These are phyloP conservation scores for Wallacemonas rigidus DNA, from an alignment of 208 protist species.

Conservation along the genomic window DNA sequence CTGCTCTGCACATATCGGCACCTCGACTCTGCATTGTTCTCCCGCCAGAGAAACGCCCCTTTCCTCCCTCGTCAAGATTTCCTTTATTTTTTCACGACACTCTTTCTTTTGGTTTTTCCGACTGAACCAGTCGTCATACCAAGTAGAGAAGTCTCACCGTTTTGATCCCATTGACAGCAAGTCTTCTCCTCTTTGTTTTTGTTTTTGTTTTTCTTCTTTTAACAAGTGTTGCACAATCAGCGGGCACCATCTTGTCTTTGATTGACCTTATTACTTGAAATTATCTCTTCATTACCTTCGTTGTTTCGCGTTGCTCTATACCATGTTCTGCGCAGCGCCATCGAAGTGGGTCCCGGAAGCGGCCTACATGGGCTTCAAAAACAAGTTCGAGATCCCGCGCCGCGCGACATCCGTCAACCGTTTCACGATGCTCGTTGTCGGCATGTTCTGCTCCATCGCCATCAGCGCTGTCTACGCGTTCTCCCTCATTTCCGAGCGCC, in stretches of 20 bases:
- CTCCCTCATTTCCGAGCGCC: conserved; percentile 44
- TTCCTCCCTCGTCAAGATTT: background rate
- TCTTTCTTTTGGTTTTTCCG: background rate
- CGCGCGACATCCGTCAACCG: conserved; percentile 27
- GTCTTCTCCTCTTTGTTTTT: conserved; percentile 6
- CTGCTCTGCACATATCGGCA: no score
- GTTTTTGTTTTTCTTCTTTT: background rate
- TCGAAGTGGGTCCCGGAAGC: conserved; percentile 21
- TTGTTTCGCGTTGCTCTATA: background rate
- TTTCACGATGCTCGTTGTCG: conserved; percentile 39
- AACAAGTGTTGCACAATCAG: no score
- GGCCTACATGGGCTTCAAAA: conserved; percentile 31
- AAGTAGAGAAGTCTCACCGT: no score
- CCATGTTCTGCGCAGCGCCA: conserved; percentile 7
- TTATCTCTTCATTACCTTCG: background rate
- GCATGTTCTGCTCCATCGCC: conserved; percentile 55
- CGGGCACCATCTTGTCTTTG: no score
- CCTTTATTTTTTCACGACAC: background rate
- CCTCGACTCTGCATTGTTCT: no score
- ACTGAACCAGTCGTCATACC: no score
- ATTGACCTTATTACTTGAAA: no score
- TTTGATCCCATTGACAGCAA: background rate
- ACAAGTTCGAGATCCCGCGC: conserved; percentile 18
- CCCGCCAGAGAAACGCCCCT: no score
- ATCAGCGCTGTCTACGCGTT: conserved; percentile 43